Percentiles rank a stretch among this genome's conserved stretches.
Conservation (phyloP, 352 stramenopile genomes). For the Pythium apleroticum region DNA sequence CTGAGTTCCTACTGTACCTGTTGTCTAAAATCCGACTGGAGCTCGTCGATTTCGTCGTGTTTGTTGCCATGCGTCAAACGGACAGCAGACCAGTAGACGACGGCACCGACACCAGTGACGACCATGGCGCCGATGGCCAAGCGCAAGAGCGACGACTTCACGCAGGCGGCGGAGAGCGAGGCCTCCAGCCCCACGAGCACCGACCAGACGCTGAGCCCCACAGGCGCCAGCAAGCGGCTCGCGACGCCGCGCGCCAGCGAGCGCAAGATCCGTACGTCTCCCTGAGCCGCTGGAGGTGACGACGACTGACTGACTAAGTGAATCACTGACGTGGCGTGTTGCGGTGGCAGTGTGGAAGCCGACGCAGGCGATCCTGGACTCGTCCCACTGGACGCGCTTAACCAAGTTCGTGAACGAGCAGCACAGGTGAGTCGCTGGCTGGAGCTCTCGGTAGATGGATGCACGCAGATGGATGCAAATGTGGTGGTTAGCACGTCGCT, state of each 20-base stretch:
- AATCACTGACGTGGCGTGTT: not conserved
- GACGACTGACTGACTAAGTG: not conserved
- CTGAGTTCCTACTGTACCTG: not conserved
- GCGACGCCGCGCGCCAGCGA: slow-evolving; percentile 16
- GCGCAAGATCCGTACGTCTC: slow-evolving; percentile 21
- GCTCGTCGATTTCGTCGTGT: slow-evolving; percentile 6
- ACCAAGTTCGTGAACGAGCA: slow-evolving; percentile 57
- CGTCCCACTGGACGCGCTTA: slow-evolving; percentile 72
- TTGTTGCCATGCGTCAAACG: not conserved
- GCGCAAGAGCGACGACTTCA: slow-evolving; percentile 30
- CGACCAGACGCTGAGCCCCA: slow-evolving; percentile 12
- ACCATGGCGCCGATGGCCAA: slow-evolving; percentile 19
- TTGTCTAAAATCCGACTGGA: not conserved
- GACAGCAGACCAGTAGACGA: slow-evolving; percentile 8
- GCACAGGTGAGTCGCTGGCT: slow-evolving; percentile 33
- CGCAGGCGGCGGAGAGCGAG: slow-evolving; percentile 3
- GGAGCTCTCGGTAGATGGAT: not conserved
- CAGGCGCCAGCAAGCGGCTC: slow-evolving; percentile 12
- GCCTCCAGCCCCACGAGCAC: not conserved
- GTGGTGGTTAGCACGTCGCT: slow-evolving; percentile 36
- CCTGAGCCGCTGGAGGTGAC: too few relatives aligned
- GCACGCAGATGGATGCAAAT: not conserved
- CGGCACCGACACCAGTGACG: not conserved
- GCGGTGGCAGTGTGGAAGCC: slow-evolving; percentile 53
- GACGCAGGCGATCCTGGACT: slow-evolving; percentile 39